phyloP scores from a whole-genome alignment of 805 yeast species.

The Lachancea meyersii region DNA sequence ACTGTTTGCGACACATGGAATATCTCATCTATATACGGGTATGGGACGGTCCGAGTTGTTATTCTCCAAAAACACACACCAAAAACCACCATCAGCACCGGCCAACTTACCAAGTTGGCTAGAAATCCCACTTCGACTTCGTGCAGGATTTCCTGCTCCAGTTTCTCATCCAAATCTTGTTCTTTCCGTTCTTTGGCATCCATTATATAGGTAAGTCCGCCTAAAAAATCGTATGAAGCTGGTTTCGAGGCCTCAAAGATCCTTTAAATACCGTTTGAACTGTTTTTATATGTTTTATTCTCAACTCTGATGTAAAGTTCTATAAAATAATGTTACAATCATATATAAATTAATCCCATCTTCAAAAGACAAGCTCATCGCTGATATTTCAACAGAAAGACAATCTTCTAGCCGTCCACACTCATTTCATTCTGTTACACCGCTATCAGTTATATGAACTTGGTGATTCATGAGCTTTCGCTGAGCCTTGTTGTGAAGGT shows the following conservation, averaged over 20 bases:
- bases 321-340: background rate
- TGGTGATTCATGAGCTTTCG: conserved; percentile 1
- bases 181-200: conserved; percentile 1
- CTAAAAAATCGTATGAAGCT: background rate
- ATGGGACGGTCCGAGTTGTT: conserved; percentile 28
- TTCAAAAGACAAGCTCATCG: background rate
- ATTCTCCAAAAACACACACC: conserved; percentile 24
- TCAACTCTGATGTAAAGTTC: background rate
- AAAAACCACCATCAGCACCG: conserved; percentile 26
- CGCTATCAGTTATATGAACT: background rate
- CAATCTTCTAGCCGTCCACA: too few species aligned
- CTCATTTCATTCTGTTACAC: too few species aligned
- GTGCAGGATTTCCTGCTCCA: conserved; percentile 17
- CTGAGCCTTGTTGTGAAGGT: conserved; percentile 1
- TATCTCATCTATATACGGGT: conserved; percentile 52
- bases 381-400: background rate
- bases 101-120: conserved; percentile 32
- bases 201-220: conserved; percentile 1
- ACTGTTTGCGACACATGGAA: conserved; percentile 82
- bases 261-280: background rate
- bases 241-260: background rate
- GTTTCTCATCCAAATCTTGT: conserved; percentile 12
- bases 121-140: conserved; percentile 30
- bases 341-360: too few species aligned
- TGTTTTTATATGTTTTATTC: background rate